These are phyloP conservation scores for Mrakia blollopis DNA, from an alignment of 768 basidiomycete genomes.

Conservation along the genomic window DNA sequence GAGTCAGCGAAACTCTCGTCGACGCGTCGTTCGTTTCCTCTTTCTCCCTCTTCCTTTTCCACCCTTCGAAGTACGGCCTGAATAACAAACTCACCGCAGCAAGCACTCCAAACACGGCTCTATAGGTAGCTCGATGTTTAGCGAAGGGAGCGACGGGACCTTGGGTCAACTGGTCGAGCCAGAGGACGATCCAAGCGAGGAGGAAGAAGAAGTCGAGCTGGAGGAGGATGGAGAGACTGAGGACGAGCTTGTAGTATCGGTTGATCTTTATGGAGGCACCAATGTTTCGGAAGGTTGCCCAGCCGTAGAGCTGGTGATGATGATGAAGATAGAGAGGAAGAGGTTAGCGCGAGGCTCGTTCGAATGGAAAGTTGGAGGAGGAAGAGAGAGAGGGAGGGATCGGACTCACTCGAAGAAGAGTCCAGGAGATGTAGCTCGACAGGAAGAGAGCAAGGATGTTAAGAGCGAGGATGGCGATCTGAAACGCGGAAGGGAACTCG, in stretches of 20 bases:
- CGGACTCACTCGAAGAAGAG: constrained; percentile 59
- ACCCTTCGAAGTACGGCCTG: too few species aligned
- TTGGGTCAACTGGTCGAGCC: constrained; percentile 71
- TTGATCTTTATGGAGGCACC: constrained; percentile 70
- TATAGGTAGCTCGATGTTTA: constrained; percentile 52
- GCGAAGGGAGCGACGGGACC: constrained; percentile 59
- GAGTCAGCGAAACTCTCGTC: not conserved
- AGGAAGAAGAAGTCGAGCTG: constrained; percentile 78
- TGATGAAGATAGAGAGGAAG: not conserved
- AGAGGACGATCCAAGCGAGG: constrained; percentile 61
- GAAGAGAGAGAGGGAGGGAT: not conserved
- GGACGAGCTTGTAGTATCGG: constrained; percentile 64
- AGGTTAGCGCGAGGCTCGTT: not conserved
- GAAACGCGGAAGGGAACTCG: not conserved
- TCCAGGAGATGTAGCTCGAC: constrained; percentile 65
- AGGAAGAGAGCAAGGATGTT: constrained; percentile 59
- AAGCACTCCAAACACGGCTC: constrained; percentile 55
- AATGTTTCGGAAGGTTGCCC: constrained; percentile 83
- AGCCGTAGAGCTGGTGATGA: constrained; percentile 61
- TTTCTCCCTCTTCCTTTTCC: constrained; percentile 40
- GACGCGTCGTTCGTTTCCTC: not conserved
- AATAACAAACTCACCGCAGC: constrained; percentile 50
- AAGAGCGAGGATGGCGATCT: constrained; percentile 57
- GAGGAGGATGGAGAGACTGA: constrained; percentile 64
- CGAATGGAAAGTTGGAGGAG: not conserved